Evolutionary conservation across 2,329 filamentous ascomycete species (phyloP).

Genomic region (Albophoma yamanashiensis): DNA sequence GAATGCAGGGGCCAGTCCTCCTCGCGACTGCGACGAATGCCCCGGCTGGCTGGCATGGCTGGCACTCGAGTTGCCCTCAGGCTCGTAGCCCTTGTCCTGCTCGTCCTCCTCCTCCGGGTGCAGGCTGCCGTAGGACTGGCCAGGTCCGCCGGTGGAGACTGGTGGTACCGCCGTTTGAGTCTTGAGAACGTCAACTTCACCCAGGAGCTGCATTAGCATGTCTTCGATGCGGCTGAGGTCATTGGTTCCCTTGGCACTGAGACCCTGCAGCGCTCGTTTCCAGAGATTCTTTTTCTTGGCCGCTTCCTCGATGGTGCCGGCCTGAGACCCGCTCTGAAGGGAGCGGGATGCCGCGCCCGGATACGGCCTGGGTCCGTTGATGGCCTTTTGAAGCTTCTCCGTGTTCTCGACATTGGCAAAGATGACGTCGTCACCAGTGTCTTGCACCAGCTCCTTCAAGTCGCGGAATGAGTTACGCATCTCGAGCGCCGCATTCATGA

Average conservation of each 20-base stretch:
- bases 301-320: constrained; percentile 46
- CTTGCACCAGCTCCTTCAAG: constrained; percentile 83
- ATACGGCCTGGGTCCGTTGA: constrained; percentile 78
- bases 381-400: constrained; percentile 70
- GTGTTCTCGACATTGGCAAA: constrained; percentile 83
- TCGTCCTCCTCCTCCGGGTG: constrained; percentile 53
- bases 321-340: constrained; percentile 43
- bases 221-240: constrained; percentile 84
- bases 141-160: constrained; percentile 36
- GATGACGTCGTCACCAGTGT: constrained; percentile 74
- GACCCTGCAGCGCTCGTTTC: constrained; percentile 80
- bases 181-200: constrained; percentile 80
- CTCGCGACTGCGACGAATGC: constrained; percentile 51
- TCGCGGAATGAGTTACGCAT: constrained; percentile 96
- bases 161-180: constrained; percentile 36
- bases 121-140: constrained; percentile 57
- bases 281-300: constrained; percentile 91
- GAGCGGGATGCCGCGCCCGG: constrained; percentile 56
- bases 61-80: constrained; percentile 64
- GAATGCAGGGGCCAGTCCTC: constrained; percentile 27
- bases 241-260: constrained; percentile 78
- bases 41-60: constrained; percentile 66
- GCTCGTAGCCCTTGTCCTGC: constrained; percentile 68
- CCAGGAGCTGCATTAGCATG: constrained; percentile 84
- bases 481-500: constrained; percentile 88